Base-by-base conservation (phyloP, 2,329 filamentous ascomycete genomes). In the Dendryphion nanum region DNA sequence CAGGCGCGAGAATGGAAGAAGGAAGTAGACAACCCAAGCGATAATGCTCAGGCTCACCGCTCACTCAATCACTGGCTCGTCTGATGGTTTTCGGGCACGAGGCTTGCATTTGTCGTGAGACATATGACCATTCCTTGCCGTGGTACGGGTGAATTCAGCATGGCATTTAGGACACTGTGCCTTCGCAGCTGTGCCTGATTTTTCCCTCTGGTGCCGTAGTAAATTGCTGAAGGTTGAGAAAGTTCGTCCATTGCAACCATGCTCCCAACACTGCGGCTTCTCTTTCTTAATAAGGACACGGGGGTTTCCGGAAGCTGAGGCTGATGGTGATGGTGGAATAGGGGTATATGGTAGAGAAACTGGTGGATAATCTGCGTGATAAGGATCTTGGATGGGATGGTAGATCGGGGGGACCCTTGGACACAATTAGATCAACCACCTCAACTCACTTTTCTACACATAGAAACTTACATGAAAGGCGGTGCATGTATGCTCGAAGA, bases 161-260 rank as follows among this genome's bases (percentile, higher is more conserved):
- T 89, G 89, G 59, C 91, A 97, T 61, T 89, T 86, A 14, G 89
- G 89, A 61, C 91, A 97, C 34, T 83, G 83, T 3, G 89, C 88
- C 70, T 96, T 96, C 19, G 86, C 76, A 8, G 90, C 88, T 36
- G 90, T 89, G 18, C 91, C 91, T 0, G 88, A 94, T 66, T 95
- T 96, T 67, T 97, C 91, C 30, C 91, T 81, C 67, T 96, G 90
- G 64, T 97, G 91, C 46, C 91, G 79, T 24, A 96, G 74, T 3
- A 96, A 78, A 62, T 96, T 96, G 77, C 89, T 95, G 63, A 96
- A 96, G 3, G 91, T 96, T 14, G 89, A 95, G 61, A 97, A 97
- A 58, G 95, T 87, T 19, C 90, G 83, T 15, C 91, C 91, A 57
- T 96, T 95, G 73, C 91, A 97, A 8, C 90, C 91, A 59, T 97